phyloP scores from a whole-genome alignment of 1,139 yeast species.

The Sugiyamaella xylanicola region DNA sequence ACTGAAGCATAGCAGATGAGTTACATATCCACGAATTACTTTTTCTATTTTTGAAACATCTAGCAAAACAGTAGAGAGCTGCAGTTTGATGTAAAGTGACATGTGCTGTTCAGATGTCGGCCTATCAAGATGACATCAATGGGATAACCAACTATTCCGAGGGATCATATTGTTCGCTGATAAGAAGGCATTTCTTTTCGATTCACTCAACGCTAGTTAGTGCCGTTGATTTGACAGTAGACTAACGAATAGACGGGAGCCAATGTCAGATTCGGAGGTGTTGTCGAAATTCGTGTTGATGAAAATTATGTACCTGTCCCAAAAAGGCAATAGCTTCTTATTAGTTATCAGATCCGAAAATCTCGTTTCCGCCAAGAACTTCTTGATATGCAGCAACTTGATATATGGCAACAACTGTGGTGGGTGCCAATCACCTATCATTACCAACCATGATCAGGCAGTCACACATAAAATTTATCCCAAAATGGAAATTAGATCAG shows the following conservation, averaged over 20 bases:
- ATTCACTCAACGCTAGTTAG: too few species aligned
- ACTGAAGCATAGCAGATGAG: not conserved
- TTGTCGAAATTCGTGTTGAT: not conserved
- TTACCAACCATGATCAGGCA: not conserved
- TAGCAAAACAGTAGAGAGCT: not conserved
- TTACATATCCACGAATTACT: not conserved
- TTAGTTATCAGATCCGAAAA: slow-evolving; percentile 15
- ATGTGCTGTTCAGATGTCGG: not conserved
- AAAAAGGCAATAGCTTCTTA: not conserved
- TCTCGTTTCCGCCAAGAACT: slow-evolving; percentile 15
- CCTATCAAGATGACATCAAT: not conserved
- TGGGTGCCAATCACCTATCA: too few species aligned
- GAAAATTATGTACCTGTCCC: not conserved
- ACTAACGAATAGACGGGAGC: too few species aligned
- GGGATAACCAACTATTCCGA: not conserved
- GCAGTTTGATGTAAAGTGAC: not conserved
- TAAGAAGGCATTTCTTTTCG: too few species aligned
- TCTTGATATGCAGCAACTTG: slow-evolving; percentile 1
- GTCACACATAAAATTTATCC: not conserved
- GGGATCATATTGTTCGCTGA: too few species aligned
- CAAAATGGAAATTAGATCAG: slow-evolving; percentile 7
- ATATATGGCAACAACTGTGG: too few species aligned
- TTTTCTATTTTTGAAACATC: not conserved
- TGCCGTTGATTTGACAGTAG: too few species aligned
- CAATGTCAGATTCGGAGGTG: not conserved